A percentile compares a stretch with the other conserved stretches of the same genome.
These are phyloP conservation scores for Austroboletus rostrupii DNA, from an alignment of 1,284 basidiomycete genomes.

Conservation along the genomic window DNA sequence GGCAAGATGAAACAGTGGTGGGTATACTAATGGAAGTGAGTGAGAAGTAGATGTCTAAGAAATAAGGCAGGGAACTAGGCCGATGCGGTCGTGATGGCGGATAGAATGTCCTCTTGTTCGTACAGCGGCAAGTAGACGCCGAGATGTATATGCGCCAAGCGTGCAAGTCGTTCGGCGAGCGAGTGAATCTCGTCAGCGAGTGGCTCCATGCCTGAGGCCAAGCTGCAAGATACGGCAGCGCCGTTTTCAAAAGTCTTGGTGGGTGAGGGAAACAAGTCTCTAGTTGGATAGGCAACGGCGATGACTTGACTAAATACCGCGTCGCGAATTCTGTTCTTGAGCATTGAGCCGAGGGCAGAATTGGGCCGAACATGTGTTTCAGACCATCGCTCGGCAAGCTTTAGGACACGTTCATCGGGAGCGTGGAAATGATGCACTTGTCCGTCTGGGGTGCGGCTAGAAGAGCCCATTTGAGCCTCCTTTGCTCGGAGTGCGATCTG, in stretches of 20 bases:
- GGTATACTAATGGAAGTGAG: constrained; percentile 25
- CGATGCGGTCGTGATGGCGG: constrained; percentile 18
- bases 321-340: constrained; percentile 59
- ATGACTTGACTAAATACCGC: constrained; percentile 62
- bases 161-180: constrained; percentile 64
- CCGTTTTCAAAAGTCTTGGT: constrained; percentile 15
- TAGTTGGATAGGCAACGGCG: constrained; percentile 44
- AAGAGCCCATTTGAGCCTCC: constrained; percentile 32
- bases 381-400: constrained; percentile 62
- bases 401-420: constrained; percentile 50
- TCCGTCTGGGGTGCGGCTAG: constrained; percentile 10
- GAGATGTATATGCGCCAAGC: constrained; percentile 68
- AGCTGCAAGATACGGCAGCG: constrained; percentile 19
- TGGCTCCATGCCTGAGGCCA: constrained; percentile 61
- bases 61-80: constrained; percentile 20
- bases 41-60: constrained; percentile 23
- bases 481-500: constrained; percentile 64
- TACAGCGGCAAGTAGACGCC: constrained; percentile 72
- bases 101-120: constrained; percentile 58
- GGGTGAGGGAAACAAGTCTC: constrained; percentile 32
- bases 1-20: constrained; percentile 30
- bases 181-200: constrained; percentile 64
- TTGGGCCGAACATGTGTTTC: constrained; percentile 54
- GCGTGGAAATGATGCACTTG: constrained; percentile 25
- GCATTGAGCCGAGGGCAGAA: constrained; percentile 53